Evolutionary conservation across 2,329 filamentous ascomycete genomes (phyloP).

Genomic region (Nemania abortiva): DNA sequence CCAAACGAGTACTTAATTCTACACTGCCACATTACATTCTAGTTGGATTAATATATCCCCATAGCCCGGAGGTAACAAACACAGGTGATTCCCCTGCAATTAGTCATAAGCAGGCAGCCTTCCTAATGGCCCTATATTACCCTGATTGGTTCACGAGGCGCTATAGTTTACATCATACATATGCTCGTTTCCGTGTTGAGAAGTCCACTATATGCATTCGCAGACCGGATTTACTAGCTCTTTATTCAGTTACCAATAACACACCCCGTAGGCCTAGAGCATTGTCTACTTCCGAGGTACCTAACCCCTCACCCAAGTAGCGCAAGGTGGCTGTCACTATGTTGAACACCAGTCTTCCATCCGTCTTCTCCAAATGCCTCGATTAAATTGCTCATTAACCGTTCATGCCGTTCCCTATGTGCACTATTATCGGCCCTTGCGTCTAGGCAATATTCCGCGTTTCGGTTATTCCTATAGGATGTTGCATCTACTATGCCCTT

Average conservation of each 20-base stretch:
- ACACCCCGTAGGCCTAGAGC: background rate
- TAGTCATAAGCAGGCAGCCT: too few relatives aligned
- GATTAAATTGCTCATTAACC: background rate
- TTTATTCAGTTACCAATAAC: background rate
- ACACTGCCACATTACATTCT: background rate
- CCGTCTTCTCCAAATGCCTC: background rate
- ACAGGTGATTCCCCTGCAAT: too few relatives aligned
- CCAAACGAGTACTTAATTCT: background rate
- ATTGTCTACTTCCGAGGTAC: slow-evolving; percentile 12
- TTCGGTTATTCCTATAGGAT: slow-evolving; percentile 17
- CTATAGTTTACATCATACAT: background rate
- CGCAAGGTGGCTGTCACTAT: slow-evolving; percentile 4
- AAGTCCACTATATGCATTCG: background rate
- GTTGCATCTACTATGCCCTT: background rate
- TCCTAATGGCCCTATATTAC: too few relatives aligned
- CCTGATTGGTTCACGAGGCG: background rate
- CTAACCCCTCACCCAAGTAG: slow-evolving; percentile 8
- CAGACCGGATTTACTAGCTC: background rate
- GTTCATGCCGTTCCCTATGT: background rate
- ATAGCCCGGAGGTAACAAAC: too few relatives aligned
- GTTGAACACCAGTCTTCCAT: background rate
- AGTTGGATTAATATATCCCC: background rate
- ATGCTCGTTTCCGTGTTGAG: background rate
- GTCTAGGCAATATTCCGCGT: background rate
- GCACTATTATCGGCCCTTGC: slow-evolving; percentile 8